Evolutionary conservation across 1,139 yeast species (phyloP), one percentile per base, ranked within the genome.

Genomic region (Taphrina sp.): DNA sequence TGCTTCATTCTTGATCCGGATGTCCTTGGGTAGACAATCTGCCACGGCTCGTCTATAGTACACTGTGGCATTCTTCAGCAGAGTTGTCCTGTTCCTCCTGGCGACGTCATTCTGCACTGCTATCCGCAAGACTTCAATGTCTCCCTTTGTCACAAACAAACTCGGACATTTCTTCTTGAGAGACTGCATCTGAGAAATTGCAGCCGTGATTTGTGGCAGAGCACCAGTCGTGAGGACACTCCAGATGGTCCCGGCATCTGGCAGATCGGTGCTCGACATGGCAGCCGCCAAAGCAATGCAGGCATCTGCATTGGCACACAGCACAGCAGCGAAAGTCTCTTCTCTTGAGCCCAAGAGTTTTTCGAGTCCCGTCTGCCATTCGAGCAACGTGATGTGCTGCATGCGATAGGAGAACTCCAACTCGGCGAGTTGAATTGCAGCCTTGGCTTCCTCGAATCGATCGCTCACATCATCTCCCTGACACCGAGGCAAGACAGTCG

Each of bases 11-110:
- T 20, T 16, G 3, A 24, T 19, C 10, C 31, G 46, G n/a, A 33
- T 14, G 19, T 49, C 46, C 35, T 49, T 49, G 17, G 54, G 54
- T 12, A 49, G 41, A 33, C 54, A 49, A 16, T 49, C 54, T 7
- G 54, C 23, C 17, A 38, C 20, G 22, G 54, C 54, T 3, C 54
- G 46, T 28, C 39, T 38, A 28, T 49, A 49, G 34, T 49, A 49
- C 5, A 49, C 24, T 28, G 24, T 24, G 16, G 54, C 45, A 24
- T 49, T 49, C 38, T 41, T 39, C 31, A 41, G 34, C 22, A 49
- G 33, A n/a, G 44, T 42, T 16, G n/a, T 34, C 23, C 37, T 29
- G 17, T 49, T 49, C 17, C 37, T 24, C 10, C 22, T 12, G 16
- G 46, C 44, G 5, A 35, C 29, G 14, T 49, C 44, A 17, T 31